Evolutionary conservation across 805 yeast genomes (phyloP), one percentile per base, ranked within the genome.

Genomic region (Teunomyces tritomae): DNA sequence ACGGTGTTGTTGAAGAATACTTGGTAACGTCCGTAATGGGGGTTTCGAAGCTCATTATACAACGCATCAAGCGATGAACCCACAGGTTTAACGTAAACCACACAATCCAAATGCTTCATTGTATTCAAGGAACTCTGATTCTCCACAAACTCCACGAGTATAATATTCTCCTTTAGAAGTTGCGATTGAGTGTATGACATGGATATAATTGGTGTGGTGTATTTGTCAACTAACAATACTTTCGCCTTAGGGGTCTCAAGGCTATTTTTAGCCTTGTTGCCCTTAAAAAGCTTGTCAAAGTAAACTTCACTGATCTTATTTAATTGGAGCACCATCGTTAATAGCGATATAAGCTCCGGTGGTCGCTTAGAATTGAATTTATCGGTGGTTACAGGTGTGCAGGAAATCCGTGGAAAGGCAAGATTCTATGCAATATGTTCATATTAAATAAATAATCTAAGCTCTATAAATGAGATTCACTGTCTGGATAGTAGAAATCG

Each of bases 151-250:
- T 89, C 97, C 40, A 89, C 84, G 43, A 94, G 73, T 50, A 87
- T 89, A n/a, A 94, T 80, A 52, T 92, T 96, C 56, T 88, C 80
- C 54, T 85, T 82, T 33, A 94, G 75, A 39, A 94, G 74, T 47
- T 84, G 87, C 2, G 95, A 84, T 63, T 94, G 99, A 2, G 97
- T 87, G 27, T 95, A 81, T 56, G 87, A 83, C 79, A 94, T 76
- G n/a, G 97, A 89, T 17, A 94, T 80, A 20, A 90, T 82, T 0
- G 90, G 77, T 5, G 95, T 87, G 56, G 99, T 92, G 53, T 76
- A 75, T 44, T 78, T 72, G 61, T 94, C 99, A 48, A 94, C 76
- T 34, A 94, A 73, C 32, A 94, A 73, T 27, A 91, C 96, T 54
- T 82, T 82, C 49, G 91, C 83, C 51, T 77, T 65, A 20, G 50